A percentile compares a stretch with the other conserved stretches of the same genome.
phyloP scores from a whole-genome alignment of 345 rosid species.

The Citrus sinensis region DNA sequence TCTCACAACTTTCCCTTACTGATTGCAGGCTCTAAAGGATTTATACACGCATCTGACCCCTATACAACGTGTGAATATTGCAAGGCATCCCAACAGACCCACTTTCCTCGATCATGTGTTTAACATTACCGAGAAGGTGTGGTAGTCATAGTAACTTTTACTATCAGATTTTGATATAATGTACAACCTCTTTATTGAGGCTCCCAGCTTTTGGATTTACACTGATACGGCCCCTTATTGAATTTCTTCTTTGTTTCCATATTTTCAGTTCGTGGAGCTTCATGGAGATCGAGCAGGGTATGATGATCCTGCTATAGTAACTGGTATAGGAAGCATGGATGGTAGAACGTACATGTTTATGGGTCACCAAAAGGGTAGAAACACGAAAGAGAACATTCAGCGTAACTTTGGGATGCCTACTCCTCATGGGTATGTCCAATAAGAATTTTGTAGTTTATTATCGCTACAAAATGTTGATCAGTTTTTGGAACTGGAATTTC shows the following conservation, averaged over 20 bases:
- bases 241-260: slow-evolving; percentile 6
- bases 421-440: slow-evolving; percentile 81
- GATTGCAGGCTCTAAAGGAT: slow-evolving; percentile 72
- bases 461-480: background rate
- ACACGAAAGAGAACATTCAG: slow-evolving; percentile 89
- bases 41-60: slow-evolving; percentile 79
- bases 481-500: background rate
- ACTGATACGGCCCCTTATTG: slow-evolving; percentile 1
- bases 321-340: slow-evolving; percentile 92
- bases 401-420: slow-evolving; percentile 99
- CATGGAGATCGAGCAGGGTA: slow-evolving; percentile 98
- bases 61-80: slow-evolving; percentile 89
- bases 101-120: slow-evolving; percentile 94
- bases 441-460: background rate
- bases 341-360: slow-evolving; percentile 86
- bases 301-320: slow-evolving; percentile 97
- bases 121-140: slow-evolving; percentile 89
- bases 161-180: slow-evolving; percentile 1
- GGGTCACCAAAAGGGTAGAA: slow-evolving; percentile 99
- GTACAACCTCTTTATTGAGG: background rate
- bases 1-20: slow-evolving; percentile 12
- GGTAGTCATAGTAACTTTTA: slow-evolving; percentile 13
- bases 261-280: slow-evolving; percentile 87
- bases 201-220: slow-evolving; percentile 3
- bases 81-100: slow-evolving; percentile 95